These are phyloP conservation scores for Cupressus sempervirens DNA, from an alignment of 75 land plant species.

Conservation along the genomic window DNA sequence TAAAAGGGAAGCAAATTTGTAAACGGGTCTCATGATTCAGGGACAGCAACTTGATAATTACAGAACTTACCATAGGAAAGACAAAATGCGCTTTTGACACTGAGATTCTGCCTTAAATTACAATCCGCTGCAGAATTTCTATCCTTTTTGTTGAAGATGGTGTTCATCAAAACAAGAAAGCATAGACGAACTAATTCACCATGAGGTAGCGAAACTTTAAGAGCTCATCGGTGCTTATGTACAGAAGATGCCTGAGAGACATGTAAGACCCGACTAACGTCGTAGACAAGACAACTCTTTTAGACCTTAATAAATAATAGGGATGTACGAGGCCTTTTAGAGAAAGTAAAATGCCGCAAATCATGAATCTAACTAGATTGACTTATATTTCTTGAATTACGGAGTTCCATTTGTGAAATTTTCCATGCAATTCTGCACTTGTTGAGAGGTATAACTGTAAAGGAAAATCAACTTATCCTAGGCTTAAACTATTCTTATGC, in stretches of 20 bases:
- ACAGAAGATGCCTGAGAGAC: neutral
- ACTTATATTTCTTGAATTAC: neutral
- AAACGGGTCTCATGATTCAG: neutral
- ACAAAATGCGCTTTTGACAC: neutral
- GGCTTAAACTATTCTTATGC: too few species aligned
- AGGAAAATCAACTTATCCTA: too few species aligned
- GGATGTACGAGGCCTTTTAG: neutral
- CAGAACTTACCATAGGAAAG: neutral
- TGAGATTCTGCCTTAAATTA: neutral
- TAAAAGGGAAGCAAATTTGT: neutral
- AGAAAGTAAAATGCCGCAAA: neutral
- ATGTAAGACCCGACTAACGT: neutral
- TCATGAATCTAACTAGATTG: neutral
- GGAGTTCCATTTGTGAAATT: neutral
- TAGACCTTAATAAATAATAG: neutral
- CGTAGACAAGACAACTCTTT: neutral
- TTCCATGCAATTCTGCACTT: neutral
- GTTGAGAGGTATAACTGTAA: neutral
- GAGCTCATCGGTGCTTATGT: neutral
- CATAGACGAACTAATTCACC: neutral
- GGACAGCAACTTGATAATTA: neutral
- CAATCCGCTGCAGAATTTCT: neutral
- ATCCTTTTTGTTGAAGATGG: neutral
- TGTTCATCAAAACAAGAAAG: neutral
- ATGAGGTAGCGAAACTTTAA: neutral